Evolutionary conservation across 192 early-diverging fungal species (phyloP), one percentile per base, ranked within the genome.

Genomic region (Anaeromyces robustus): DNA sequence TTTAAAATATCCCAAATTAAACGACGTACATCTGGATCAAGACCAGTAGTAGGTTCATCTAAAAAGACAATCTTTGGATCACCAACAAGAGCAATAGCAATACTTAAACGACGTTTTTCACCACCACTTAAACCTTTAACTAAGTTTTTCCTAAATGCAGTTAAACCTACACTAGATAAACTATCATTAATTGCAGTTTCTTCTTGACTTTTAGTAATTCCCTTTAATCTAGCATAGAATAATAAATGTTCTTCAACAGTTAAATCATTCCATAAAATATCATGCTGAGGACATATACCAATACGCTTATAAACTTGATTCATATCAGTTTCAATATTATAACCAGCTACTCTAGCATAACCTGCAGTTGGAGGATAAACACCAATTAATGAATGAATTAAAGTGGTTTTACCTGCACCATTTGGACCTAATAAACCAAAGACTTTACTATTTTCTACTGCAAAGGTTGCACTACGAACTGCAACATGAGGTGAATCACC

Each of bases 81-180:
- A 0, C 95, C 96, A 18, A 98, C 95, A 31, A 98, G 88, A 80
- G 96, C 96, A 78, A 94, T 95, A 77, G 95, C 97, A 85, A 98
- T 97, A 18, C 93, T 92, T 4, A 98, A 96, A 77, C 97, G 90
- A 59, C 95, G 92, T 81, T 94, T 94, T 81, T 98, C 96, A 78
- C 97, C 96, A 30, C 97, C 97, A 77, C 92, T 94, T 30, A 97
- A 95, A 37, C 94, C 95, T 31, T 91, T 90, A 28, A 91, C 30
- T 41, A 41, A 41, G 13, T 41, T 41, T 2, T 41, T 41, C 14
- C 39, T 41, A 13, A 41, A 41, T 1, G 4, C 39, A 41, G 13
- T 13, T 41, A 41, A 41, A 41, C 14, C 39, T 41, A 41, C 39
- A 41, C 39, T 41, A 41, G 39, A 41, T 41, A 41, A 41, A 41